Conservation (phyloP, 495 filamentous ascomycete genomes). For the Podospora comata region DNA sequence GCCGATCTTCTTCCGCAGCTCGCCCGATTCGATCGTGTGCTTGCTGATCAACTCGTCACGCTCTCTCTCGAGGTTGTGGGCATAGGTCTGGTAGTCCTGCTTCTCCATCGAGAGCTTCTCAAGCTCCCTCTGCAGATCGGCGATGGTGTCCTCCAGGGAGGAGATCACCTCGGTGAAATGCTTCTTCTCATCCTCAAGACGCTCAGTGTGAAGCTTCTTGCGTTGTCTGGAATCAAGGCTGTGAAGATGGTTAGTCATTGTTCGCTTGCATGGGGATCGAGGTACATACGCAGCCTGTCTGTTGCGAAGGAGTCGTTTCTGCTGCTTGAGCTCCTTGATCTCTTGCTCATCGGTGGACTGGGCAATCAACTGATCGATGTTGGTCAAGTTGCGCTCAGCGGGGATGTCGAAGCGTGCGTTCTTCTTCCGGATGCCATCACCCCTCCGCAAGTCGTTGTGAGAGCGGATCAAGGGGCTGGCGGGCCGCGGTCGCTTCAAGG, state of each 20-base stretch:
- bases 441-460: conserved; percentile 73
- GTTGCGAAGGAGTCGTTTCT: conserved; percentile 92
- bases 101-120: conserved; percentile 64
- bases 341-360: conserved; percentile 87
- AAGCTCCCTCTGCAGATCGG: conserved; percentile 63
- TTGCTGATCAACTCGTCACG: conserved; percentile 86
- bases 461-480: conserved; percentile 72
- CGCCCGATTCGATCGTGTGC: conserved; percentile 90
- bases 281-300: conserved; percentile 87
- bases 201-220: conserved; percentile 98
- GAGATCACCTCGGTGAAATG: conserved; percentile 70
- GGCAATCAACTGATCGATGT: conserved; percentile 91
- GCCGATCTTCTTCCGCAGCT: conserved; percentile 93
- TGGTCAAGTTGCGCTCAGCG: conserved; percentile 83
- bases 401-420: conserved; percentile 98
- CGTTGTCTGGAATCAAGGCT: conserved; percentile 95
- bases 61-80: conserved; percentile 73
- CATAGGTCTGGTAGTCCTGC: conserved; percentile 68
- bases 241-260: conserved; percentile 39
- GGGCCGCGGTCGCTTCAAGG: conserved; percentile 66
- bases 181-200: conserved; percentile 96
- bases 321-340: conserved; percentile 97
- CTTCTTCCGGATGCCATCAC: conserved; percentile 98
- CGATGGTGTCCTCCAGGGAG: conserved; percentile 75
- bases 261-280: not conserved